Conservation (phyloP, 1,284 basidiomycete species). For the Inonotus hispidus region DNA sequence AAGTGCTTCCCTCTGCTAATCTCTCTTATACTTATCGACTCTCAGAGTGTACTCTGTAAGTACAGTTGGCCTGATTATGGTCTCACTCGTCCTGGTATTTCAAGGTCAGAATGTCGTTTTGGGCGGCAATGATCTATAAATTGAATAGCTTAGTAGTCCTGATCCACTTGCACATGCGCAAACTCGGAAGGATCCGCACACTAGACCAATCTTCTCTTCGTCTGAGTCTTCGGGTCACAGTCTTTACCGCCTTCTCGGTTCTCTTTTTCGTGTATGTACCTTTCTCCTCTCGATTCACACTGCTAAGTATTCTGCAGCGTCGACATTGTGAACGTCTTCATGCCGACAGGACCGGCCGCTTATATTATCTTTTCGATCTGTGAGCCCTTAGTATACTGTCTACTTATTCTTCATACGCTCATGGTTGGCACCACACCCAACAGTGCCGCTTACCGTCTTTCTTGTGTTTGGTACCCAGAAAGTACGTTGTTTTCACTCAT, state of each 20-base stretch:
- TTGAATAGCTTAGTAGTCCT: not conserved
- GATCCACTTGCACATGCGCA: not conserved
- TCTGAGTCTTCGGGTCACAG: not conserved
- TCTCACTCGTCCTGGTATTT: not conserved
- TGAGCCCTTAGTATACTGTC: not conserved
- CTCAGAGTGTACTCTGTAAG: not conserved
- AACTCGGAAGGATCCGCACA: not conserved
- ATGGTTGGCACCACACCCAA: not conserved
- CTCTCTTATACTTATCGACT: not conserved
- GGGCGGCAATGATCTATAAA: not conserved
- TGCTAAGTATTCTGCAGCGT: not conserved
- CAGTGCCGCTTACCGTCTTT: constrained; percentile 15
- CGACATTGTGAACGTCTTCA: not conserved
- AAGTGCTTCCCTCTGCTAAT: not conserved
- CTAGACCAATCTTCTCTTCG: not conserved
- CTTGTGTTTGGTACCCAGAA: constrained; percentile 14
- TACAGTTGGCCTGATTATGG: not conserved
- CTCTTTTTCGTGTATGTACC: not conserved
- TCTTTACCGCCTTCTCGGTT: not conserved
- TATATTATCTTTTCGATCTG: constrained; percentile 6
- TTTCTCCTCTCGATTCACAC: not conserved
- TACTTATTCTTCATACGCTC: not conserved
- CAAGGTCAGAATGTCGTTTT: not conserved
- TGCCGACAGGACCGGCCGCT: not conserved
- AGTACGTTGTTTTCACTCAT: not conserved